Evolutionary conservation across 257 asterid genomes (phyloP).

Genomic region (Leptodermis oblonga): DNA sequence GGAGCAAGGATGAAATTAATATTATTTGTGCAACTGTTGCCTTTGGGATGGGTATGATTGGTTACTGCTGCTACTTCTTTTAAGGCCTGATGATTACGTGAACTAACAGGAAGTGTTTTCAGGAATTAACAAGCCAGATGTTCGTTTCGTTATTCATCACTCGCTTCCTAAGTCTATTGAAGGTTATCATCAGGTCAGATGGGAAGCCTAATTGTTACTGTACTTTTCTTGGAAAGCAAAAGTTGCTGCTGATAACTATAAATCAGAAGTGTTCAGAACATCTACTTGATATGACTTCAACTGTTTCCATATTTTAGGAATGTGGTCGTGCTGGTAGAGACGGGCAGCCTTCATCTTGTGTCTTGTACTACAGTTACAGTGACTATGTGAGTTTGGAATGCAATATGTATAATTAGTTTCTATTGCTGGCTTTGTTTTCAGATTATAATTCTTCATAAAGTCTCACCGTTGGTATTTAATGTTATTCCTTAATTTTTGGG

Average conservation of each 20-base stretch:
- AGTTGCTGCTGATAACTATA: not conserved
- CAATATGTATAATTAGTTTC: conserved; percentile 9
- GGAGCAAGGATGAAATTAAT: conserved; percentile 98
- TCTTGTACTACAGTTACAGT: conserved; percentile 84
- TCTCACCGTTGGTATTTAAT: conserved; percentile 11
- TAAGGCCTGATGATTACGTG: conserved; percentile 14
- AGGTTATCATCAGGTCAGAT: conserved; percentile 90
- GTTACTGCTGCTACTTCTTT: conserved; percentile 20
- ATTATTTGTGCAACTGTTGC: conserved; percentile 97
- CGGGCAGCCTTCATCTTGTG: conserved; percentile 88
- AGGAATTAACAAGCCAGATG: conserved; percentile 99
- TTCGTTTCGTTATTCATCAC: conserved; percentile 98
- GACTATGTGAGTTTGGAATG: conserved; percentile 64
- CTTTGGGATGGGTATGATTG: conserved; percentile 84
- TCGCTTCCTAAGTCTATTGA: conserved; percentile 98
- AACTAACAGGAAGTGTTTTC: conserved; percentile 30
- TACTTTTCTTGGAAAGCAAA: conserved; percentile 12
- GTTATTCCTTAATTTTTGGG: not conserved
- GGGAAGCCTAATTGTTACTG: conserved; percentile 16
- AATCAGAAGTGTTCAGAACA: not conserved
- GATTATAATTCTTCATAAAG: conserved; percentile 6
- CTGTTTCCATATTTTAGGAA: conserved; percentile 52
- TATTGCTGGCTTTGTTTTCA: not conserved
- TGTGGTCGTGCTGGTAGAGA: conserved; percentile 99
- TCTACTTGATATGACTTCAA: conserved; percentile 10